Base-by-base conservation (phyloP, 345 rosid genomes). In the Lepidium africanum region DNA sequence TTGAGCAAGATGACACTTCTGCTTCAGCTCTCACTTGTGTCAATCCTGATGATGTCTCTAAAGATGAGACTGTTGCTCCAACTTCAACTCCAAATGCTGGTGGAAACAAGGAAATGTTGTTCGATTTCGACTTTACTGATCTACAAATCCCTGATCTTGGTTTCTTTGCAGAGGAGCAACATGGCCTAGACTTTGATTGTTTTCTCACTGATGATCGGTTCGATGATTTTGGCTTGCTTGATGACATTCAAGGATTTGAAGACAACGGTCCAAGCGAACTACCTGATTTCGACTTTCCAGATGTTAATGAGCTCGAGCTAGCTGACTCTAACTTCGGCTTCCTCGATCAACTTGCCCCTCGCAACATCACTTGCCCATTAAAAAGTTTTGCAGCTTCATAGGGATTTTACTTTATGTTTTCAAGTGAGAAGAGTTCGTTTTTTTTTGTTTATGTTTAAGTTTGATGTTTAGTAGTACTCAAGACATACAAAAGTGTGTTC, bases 341-440 rank as follows among this genome's bases (percentile, higher is more conserved):
- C 54, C 58, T 65, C 3, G 79, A 77, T 67, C 79, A 79, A 25
- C 17, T 19, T 1, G 48, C 69, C 7, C 78, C 76, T 35, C 59
- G 56, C 78, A 84, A 85, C 55, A 85, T 85, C 1, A 72, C 81
- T 4, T 90, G 96, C 87, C 84, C 73, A 47, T 40, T 85, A 52
- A 75, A 74, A 82, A 90, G 91, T 94, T 88, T 94, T 91, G 95
- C 86, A 83, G 92, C 77, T 84, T 63, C 65, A 25, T 74, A 80
- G 83, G 81, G 77, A 2, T 13, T 62, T 27, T 49, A 14, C 19
- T 41, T n/a, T 33, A 17, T 47, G 39, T 50, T 69, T 47, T 16
- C 25, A 50, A 51, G 62, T 61, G 75, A 70, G 75, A 25, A 21
- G 42, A 56, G 17, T 27, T 15, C 38, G 21, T 41, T 15, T 38